Conservation (phyloP, 225 moss, liverwort and hornwort species). For the Climacium dendroides region DNA sequence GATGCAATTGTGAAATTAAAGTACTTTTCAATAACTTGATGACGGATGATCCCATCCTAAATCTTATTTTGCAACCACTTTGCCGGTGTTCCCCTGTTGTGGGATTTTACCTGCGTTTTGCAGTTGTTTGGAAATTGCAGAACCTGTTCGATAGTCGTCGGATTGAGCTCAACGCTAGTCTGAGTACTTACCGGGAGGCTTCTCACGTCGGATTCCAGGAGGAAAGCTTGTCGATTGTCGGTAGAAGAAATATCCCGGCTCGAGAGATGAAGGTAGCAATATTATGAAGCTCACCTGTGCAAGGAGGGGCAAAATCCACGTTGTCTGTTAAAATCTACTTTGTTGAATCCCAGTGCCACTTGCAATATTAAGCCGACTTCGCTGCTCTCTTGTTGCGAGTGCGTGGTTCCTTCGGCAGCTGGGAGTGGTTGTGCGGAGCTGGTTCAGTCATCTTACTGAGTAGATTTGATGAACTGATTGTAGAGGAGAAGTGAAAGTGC, state of each 20-base stretch:
- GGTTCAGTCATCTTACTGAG: background rate
- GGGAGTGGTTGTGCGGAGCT: background rate
- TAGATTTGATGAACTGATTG: background rate
- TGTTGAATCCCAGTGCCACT: background rate
- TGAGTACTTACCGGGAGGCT: background rate
- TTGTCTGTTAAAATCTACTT: background rate
- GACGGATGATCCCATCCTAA: background rate
- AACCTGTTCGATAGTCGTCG: background rate
- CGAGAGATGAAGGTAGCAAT: background rate
- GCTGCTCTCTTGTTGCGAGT: background rate
- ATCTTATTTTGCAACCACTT: no score
- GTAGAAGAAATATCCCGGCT: background rate
- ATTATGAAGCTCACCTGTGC: background rate
- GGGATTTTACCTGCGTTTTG: background rate
- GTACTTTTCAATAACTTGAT: background rate
- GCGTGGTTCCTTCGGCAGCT: background rate
- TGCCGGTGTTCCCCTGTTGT: background rate
- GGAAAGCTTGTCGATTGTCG: background rate
- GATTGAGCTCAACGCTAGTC: background rate
- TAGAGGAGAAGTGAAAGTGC: no score
- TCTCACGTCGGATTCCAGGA: background rate
- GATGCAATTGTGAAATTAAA: background rate
- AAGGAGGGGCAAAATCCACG: background rate
- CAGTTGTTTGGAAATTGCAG: background rate
- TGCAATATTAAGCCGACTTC: background rate